These are phyloP conservation scores for Coniochaeta sp. DNA, from an alignment of 2,329 filamentous ascomycete genomes.

Conservation along the genomic window DNA sequence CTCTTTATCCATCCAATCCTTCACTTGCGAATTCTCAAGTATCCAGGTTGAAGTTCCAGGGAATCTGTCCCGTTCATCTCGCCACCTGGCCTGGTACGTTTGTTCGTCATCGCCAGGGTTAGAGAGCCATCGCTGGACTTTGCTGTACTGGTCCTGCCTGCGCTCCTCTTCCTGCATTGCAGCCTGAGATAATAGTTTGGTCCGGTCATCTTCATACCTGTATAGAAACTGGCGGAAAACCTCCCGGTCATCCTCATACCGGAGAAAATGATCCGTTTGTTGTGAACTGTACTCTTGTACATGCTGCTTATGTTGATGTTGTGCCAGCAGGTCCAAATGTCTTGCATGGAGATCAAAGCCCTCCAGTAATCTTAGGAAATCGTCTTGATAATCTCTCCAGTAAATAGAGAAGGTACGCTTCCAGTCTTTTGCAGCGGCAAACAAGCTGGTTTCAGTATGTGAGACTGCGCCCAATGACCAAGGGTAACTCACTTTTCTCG, in stretches of 20 bases:
- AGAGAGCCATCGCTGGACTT: constrained; percentile 12
- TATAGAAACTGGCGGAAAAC: constrained; percentile 5
- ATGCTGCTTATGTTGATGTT: neutral
- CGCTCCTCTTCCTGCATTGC: constrained; percentile 5
- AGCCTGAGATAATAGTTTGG: neutral
- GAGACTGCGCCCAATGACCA: neutral
- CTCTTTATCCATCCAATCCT: constrained; percentile 14
- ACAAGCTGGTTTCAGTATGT: neutral
- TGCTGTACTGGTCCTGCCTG: constrained; percentile 6
- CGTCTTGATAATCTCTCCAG: constrained; percentile 6
- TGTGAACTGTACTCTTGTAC: constrained; percentile 3
- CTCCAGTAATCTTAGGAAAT: constrained; percentile 5
- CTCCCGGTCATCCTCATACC: constrained; percentile 7
- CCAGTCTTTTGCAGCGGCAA: constrained; percentile 2
- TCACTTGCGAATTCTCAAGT: constrained; percentile 3
- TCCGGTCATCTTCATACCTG: constrained; percentile 10
- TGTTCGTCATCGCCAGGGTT: constrained; percentile 5
- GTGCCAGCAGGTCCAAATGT: neutral
- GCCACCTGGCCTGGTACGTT: constrained; percentile 7
- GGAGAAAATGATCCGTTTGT: constrained; percentile 8
- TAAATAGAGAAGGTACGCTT: constrained; percentile 6
- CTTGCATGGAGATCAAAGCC: constrained; percentile 2
- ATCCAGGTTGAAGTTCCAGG: constrained; percentile 14
- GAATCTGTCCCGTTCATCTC: constrained; percentile 4
- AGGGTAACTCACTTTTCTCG: constrained; percentile 2